Evolutionary conservation across 2,329 filamentous ascomycete genomes (phyloP).

Genomic region (Trichoderma pleuroti): DNA sequence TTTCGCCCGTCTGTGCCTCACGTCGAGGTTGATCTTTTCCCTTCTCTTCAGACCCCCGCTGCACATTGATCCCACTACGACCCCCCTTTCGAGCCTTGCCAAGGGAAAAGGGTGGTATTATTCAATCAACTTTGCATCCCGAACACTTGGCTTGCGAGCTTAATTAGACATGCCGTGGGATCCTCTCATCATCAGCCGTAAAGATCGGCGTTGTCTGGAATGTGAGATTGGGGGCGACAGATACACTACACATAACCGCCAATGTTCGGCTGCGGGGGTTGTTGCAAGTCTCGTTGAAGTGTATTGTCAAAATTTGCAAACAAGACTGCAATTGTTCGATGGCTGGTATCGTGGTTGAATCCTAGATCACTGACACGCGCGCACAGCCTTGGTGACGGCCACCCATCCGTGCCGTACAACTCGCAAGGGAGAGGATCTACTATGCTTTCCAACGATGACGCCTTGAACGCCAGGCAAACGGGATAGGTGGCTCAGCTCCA

Average conservation of each 20-base stretch:
- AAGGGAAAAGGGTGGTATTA: background rate
- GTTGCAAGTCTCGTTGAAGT: background rate
- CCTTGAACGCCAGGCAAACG: constrained; percentile 23
- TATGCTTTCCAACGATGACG: constrained; percentile 17
- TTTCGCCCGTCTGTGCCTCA: background rate
- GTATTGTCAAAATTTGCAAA: background rate
- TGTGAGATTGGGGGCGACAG: background rate
- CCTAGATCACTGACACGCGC: background rate
- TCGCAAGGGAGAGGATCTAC: background rate
- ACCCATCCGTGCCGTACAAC: background rate
- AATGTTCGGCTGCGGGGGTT: background rate
- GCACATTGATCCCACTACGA: background rate
- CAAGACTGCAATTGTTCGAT: background rate
- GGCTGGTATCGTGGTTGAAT: background rate
- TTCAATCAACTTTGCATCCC: background rate
- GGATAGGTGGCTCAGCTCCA: constrained; percentile 18
- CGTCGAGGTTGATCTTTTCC: background rate
- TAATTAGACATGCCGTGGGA: background rate
- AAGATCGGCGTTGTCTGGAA: background rate
- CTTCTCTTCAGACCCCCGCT: background rate
- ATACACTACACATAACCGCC: background rate
- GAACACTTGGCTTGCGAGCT: background rate
- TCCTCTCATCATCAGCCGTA: background rate
- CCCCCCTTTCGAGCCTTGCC: background rate
- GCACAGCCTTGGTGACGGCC: background rate